phyloP scores from a whole-genome alignment of 2,329 filamentous ascomycete species.

The Monosporascus sp. region DNA sequence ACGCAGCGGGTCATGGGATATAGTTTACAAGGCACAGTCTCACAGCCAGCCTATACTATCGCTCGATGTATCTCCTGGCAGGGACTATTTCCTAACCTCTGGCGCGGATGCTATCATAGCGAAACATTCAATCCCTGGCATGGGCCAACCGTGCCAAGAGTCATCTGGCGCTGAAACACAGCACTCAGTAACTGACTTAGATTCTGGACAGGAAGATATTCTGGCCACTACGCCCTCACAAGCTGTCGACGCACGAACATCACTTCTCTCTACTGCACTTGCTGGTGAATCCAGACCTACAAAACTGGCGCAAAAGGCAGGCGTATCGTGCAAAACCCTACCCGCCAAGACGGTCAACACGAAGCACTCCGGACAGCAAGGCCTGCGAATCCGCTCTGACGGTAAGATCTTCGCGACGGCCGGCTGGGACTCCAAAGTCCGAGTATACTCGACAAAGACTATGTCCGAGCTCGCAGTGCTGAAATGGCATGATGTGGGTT shows the following conservation, averaged over 20 bases:
- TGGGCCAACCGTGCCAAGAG: conserved; percentile 12
- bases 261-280: conserved; percentile 26
- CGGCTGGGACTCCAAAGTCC: conserved; percentile 80
- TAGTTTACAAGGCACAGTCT: conserved; percentile 58
- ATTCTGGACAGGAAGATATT: conserved; percentile 1
- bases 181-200: background rate
- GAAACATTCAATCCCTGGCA: conserved; percentile 61
- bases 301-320: conserved; percentile 5
- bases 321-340: conserved; percentile 27
- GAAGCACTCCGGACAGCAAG: conserved; percentile 87
- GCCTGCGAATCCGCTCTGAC: conserved; percentile 70
- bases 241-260: conserved; percentile 4
- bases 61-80: conserved; percentile 48
- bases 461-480: conserved; percentile 86
- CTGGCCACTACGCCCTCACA: background rate
- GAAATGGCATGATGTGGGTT: conserved; percentile 89
- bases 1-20: conserved; percentile 37
- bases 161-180: conserved; percentile 1
- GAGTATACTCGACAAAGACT: conserved; percentile 75
- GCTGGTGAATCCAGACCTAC: conserved; percentile 11
- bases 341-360: conserved; percentile 65
- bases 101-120: conserved; percentile 75
- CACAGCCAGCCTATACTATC: conserved; percentile 83
- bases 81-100: conserved; percentile 67
- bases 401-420: conserved; percentile 81